A percentile compares a stretch with the other conserved stretches of the same genome.
These are phyloP conservation scores for Ampelocalamus luodianensis DNA, from an alignment of 176 grass and related monocot species.

Conservation along the genomic window DNA sequence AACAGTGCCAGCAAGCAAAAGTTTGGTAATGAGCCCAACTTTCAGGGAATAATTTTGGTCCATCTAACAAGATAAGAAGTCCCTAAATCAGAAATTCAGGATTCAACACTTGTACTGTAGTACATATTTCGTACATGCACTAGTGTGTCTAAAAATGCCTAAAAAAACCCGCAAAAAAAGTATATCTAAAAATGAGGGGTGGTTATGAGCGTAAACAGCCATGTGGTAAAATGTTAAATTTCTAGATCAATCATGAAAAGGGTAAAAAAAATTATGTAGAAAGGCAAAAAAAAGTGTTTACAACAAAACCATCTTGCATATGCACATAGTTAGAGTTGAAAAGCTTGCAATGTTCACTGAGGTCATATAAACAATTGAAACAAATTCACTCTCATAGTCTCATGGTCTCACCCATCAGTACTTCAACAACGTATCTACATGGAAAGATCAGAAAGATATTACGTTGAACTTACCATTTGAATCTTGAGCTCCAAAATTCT, in stretches of 20 bases:
- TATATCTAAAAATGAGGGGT: neutral
- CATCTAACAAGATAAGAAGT: neutral
- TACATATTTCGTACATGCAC: neutral
- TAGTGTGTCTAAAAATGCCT: neutral
- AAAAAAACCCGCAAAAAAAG: no score
- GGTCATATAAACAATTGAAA: neutral
- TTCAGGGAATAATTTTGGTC: neutral
- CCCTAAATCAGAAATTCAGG: neutral
- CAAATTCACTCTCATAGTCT: neutral
- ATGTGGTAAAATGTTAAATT: neutral
- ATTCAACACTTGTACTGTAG: neutral
- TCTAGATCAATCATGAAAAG: neutral
- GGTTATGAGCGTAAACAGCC: neutral
- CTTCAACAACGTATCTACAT: neutral
- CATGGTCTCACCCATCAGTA: neutral
- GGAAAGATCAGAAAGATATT: neutral
- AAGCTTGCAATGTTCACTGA: constrained; percentile 2
- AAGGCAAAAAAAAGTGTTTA: neutral
- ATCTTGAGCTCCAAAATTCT: constrained; percentile 2
- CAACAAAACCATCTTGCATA: neutral
- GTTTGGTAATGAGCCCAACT: neutral
- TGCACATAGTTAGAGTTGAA: neutral
- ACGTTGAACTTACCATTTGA: constrained; percentile 22
- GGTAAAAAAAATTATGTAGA: neutral
- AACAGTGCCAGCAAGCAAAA: constrained; percentile 14